Base-by-base conservation (phyloP, 495 filamentous ascomycete species). In the Gamarada debralockiae region DNA sequence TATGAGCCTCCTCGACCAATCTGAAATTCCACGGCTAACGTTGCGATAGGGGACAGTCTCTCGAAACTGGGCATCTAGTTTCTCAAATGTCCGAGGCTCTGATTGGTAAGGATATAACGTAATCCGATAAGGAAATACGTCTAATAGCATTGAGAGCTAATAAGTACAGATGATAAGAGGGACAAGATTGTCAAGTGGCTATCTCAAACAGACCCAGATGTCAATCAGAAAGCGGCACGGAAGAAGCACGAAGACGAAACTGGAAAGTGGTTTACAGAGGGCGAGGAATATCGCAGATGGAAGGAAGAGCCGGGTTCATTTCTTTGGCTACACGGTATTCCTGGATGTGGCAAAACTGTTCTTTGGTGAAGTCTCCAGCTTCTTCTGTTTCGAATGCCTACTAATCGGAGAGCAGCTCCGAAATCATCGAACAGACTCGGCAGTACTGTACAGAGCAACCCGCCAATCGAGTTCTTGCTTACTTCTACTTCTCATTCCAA, bases 341-440 rank as follows among this genome's bases (percentile, higher is more conserved):
- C 67, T 29, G 69, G 67, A 15, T 62, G 61, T 39, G 69, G 66
- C 13, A 72, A 72, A 41, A 66, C 66, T 2, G 54, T 70, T 20
- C 43, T 47, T n/a, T 47, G 43, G 43, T 47, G 20, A 15, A 1
- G n/a, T n/a, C n/a, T n/a, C n/a, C n/a, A n/a, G n/a, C n/a, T n/a
- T n/a, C n/a, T n/a, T n/a, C n/a, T n/a, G n/a, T n/a, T n/a, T n/a
- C n/a, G 3, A 47, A 31, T 15, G 25, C 43, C 14, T 31, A 47
- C 12, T 10, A 7, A 8, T 29, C 23, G 14, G 6, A 27, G 27
- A 29, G 43, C n/a, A n/a, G n/a, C n/a, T n/a, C n/a, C n/a, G n/a
- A n/a, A n/a, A n/a, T n/a, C n/a, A n/a, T n/a, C n/a, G n/a, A n/a
- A n/a, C n/a, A n/a, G n/a, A n/a, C n/a, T n/a, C n/a, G n/a, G n/a